These are phyloP conservation scores for Porcisia deanei DNA, from an alignment of 208 protist genomes.

Conservation along the genomic window DNA sequence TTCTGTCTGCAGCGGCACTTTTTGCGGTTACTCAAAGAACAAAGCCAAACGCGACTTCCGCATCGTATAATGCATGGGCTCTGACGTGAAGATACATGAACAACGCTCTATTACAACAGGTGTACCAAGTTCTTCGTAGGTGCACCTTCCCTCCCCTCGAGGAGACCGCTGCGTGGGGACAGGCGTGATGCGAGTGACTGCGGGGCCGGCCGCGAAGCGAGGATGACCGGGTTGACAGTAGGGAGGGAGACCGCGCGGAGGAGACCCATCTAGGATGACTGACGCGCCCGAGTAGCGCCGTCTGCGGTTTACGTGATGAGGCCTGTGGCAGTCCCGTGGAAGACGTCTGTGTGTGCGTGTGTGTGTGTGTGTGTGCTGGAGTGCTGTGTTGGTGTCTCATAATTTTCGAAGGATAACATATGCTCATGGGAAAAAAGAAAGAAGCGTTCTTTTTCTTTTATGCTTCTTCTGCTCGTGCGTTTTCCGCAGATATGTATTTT, in stretches of 20 bases:
- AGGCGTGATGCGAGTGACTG: background rate
- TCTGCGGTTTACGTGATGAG: too few relatives aligned
- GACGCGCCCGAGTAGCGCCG: too few relatives aligned
- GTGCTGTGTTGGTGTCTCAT: background rate
- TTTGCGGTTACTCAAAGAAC: constrained; percentile 24
- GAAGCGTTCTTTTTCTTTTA: background rate
- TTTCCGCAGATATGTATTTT: background rate
- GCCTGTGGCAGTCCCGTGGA: too few relatives aligned
- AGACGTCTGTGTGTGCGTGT: background rate
- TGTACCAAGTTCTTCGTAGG: too few relatives aligned
- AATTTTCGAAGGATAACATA: background rate
- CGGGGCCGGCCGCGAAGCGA: background rate
- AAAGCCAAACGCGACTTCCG: constrained; percentile 49
- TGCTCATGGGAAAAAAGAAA: background rate
- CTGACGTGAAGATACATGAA: background rate
- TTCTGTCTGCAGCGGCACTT: constrained; percentile 36
- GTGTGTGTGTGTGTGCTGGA: background rate
- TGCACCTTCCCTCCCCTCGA: too few relatives aligned
- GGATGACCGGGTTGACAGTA: background rate
- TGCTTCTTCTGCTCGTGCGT: too few relatives aligned
- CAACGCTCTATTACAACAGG: background rate
- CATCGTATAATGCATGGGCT: background rate
- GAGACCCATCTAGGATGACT: too few relatives aligned
- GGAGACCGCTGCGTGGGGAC: background rate
- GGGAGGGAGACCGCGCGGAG: background rate